A percentile compares a stretch with the other conserved stretches of the same genome.
phyloP scores from a whole-genome alignment of 495 filamentous ascomycete genomes.

The Tricharina praecox region DNA sequence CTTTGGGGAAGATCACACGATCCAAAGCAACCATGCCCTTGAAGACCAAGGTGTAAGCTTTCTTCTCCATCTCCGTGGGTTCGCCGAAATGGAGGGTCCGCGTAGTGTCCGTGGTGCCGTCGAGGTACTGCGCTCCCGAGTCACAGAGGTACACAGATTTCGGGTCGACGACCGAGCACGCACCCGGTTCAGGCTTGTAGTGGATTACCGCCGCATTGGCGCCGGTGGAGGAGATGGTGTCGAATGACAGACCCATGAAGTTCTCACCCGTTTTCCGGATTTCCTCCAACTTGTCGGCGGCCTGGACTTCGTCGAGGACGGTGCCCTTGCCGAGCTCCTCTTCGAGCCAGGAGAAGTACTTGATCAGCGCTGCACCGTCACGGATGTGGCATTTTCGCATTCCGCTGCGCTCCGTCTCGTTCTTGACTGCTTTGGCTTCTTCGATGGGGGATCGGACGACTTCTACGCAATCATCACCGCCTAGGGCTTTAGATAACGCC shows the following conservation, averaged over 20 bases:
- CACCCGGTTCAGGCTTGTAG: conserved; percentile 78
- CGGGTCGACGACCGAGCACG: conserved; percentile 72
- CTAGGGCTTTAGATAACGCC: conserved; percentile 74
- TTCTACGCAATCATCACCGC: conserved; percentile 74
- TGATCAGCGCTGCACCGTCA: conserved; percentile 77
- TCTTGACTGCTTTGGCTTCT: conserved; percentile 97
- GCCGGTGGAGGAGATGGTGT: conserved; percentile 90
- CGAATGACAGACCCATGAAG: conserved; percentile 85
- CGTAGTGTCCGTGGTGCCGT: conserved; percentile 94
- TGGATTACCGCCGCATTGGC: conserved; percentile 94
- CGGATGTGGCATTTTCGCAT: conserved; percentile 90
- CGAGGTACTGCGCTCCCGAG: conserved; percentile 84
- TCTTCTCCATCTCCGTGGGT: conserved; percentile 70
- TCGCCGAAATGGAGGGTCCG: conserved; percentile 82
- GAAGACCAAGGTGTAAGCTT: conserved; percentile 85
- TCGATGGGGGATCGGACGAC: conserved; percentile 73
- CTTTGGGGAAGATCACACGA: conserved; percentile 78
- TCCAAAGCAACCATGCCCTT: conserved; percentile 94
- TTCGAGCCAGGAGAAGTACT: conserved; percentile 96
- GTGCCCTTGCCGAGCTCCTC: conserved; percentile 49
- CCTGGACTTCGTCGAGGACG: conserved; percentile 79
- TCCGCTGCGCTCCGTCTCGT: conserved; percentile 73
- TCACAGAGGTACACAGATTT: conserved; percentile 87
- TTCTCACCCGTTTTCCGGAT: conserved; percentile 63
- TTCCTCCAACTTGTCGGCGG: conserved; percentile 74